Percentiles rank a stretch among this genome's conserved stretches.
These are phyloP conservation scores for Magnaporthales sp. DNA, from an alignment of 2,329 filamentous ascomycete genomes.

Conservation along the genomic window DNA sequence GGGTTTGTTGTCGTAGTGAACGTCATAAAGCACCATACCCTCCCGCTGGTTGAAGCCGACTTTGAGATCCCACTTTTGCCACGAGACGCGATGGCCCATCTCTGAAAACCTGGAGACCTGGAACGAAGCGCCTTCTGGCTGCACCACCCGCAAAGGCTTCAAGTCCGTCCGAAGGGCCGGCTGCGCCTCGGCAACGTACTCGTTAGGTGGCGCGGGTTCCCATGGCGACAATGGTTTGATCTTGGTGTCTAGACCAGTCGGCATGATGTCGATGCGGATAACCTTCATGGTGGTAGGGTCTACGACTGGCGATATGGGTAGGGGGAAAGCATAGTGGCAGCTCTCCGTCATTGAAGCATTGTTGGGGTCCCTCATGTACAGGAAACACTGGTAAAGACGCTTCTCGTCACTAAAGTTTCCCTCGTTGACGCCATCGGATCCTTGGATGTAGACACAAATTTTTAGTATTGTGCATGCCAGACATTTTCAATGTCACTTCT, in stretches of 20 bases:
- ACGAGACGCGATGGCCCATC: constrained; percentile 39
- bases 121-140: constrained; percentile 24
- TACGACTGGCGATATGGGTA: constrained; percentile 60
- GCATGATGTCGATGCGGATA: constrained; percentile 59
- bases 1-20: constrained; percentile 56
- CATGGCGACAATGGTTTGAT: constrained; percentile 31
- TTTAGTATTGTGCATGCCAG: neutral
- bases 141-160: constrained; percentile 40
- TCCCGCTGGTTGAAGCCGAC: constrained; percentile 63
- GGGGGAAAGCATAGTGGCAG: constrained; percentile 60
- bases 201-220: constrained; percentile 21
- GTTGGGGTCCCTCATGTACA: constrained; percentile 56
- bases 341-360: constrained; percentile 52
- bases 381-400: constrained; percentile 48
- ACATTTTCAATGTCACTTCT: neutral
- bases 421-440: constrained; percentile 33
- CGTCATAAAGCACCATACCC: constrained; percentile 61
- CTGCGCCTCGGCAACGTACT: constrained; percentile 26
- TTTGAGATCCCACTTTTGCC: constrained; percentile 63
- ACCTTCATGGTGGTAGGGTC: constrained; percentile 54
- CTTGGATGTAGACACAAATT: constrained; percentile 17
- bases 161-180: constrained; percentile 31
- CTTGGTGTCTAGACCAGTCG: constrained; percentile 54
- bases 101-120: constrained; percentile 41
- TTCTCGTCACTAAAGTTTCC: constrained; percentile 10